phyloP scores from a whole-genome alignment of 306 rosid species.

The Aeschynomene evenia region DNA sequence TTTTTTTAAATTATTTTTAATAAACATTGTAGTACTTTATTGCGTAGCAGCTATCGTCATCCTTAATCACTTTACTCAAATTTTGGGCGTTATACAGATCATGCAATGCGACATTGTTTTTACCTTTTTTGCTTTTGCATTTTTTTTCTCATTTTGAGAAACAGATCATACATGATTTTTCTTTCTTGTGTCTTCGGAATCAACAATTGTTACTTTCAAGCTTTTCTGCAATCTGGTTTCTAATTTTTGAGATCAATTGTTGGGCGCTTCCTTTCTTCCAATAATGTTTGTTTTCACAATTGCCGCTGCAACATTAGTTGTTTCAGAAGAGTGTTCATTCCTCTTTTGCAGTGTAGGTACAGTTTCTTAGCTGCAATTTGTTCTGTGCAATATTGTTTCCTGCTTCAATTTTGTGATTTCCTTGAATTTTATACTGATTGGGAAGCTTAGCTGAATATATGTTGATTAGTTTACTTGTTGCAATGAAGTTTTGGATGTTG shows the following conservation, averaged over 20 bases:
- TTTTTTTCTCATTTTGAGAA: background rate
- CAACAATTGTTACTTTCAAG: constrained; percentile 16
- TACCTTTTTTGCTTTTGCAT: background rate
- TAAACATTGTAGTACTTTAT: background rate
- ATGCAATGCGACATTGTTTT: background rate
- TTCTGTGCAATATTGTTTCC: background rate
- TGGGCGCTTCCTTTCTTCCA: constrained; percentile 39
- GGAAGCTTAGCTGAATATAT: constrained; percentile 5
- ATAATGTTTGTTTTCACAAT: constrained; percentile 29
- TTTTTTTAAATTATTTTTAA: constrained; percentile 10
- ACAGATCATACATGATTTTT: background rate
- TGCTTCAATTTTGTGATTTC: constrained; percentile 25
- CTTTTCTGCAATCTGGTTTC: constrained; percentile 33
- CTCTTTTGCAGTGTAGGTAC: background rate
- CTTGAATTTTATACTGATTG: background rate
- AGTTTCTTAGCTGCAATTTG: background rate
- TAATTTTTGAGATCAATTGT: constrained; percentile 34
- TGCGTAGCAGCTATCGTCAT: constrained; percentile 16
- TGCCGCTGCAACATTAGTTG: background rate
- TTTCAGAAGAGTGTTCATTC: background rate
- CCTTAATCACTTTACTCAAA: constrained; percentile 36
- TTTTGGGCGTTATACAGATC: constrained; percentile 35
- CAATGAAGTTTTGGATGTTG: constrained; percentile 2
- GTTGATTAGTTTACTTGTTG: constrained; percentile 1
- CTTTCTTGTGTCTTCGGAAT: constrained; percentile 26